These are phyloP conservation scores for Papiliotrema flavescens DNA, from an alignment of 1,284 basidiomycete genomes.

Conservation along the genomic window DNA sequence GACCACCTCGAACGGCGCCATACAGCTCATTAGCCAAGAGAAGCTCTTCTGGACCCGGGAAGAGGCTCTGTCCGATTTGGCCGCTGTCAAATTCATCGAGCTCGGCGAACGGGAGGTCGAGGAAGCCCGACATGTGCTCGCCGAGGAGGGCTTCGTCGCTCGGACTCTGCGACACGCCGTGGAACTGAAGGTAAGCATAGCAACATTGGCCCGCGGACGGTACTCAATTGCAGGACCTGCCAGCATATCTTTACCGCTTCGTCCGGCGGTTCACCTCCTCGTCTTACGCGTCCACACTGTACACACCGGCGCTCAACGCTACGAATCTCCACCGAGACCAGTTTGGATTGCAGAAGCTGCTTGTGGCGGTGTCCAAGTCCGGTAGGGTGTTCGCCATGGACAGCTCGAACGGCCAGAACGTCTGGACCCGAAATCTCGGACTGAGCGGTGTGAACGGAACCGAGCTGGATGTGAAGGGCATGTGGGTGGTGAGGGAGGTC, in stretches of 20 bases:
- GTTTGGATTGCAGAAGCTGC: conserved; percentile 83
- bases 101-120: conserved; percentile 65
- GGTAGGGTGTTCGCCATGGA: conserved; percentile 83
- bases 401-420: conserved; percentile 65
- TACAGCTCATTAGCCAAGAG: conserved; percentile 71
- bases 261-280: conserved; percentile 67
- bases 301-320: conserved; percentile 45
- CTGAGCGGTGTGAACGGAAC: conserved; percentile 25
- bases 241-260: conserved; percentile 66
- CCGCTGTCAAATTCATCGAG: conserved; percentile 68
- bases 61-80: conserved; percentile 69
- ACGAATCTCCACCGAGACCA: conserved; percentile 60
- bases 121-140: conserved; percentile 49
- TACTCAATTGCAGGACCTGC: conserved; percentile 58
- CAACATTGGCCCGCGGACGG: not conserved
- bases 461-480: conserved; percentile 33
- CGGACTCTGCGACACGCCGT: conserved; percentile 61
- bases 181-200: conserved; percentile 58
- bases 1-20: conserved; percentile 70
- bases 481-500: conserved; percentile 36
- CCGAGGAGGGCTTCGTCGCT: conserved; percentile 58
- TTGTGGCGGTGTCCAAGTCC: conserved; percentile 65
- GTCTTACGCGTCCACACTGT: conserved; percentile 58
- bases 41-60: conserved; percentile 66
- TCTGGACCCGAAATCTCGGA: conserved; percentile 66